phyloP scores from a whole-genome alignment of 257 asterid species.

The Anisodus tanguticus region DNA sequence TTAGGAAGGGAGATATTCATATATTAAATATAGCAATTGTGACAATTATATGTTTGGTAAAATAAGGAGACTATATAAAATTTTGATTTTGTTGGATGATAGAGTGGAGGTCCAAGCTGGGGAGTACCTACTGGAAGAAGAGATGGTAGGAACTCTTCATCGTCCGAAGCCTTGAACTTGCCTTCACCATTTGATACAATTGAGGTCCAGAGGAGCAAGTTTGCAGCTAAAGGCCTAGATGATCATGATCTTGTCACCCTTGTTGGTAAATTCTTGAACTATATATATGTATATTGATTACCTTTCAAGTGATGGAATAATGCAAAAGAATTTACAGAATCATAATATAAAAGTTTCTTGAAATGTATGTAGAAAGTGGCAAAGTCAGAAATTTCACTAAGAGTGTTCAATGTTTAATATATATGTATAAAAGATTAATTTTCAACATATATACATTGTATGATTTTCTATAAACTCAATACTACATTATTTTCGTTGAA shows the following conservation, averaged over 20 bases:
- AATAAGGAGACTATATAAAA: no score
- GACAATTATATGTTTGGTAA: no score
- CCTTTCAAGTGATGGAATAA: background rate
- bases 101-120: constrained; percentile 81
- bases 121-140: constrained; percentile 72
- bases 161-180: constrained; percentile 50
- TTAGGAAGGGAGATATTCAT: no score
- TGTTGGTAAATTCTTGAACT: constrained; percentile 49
- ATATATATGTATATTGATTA: background rate
- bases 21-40: no score
- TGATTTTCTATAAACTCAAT: no score
- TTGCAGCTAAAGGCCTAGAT: constrained; percentile 73
- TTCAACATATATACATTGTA: no score
- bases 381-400: no score
- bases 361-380: background rate
- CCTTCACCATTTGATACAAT: constrained; percentile 65
- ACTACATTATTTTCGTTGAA: no score
- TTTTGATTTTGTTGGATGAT: background rate
- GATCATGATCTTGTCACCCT: constrained; percentile 82
- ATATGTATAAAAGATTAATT: no score
- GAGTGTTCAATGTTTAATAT: no score
- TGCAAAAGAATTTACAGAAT: no score
- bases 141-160: constrained; percentile 63
- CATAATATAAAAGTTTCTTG: background rate
- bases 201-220: constrained; percentile 60